These are phyloP conservation scores for Mytilinidion resinicola DNA, from an alignment of 495 filamentous ascomycete species.

Conservation along the genomic window DNA sequence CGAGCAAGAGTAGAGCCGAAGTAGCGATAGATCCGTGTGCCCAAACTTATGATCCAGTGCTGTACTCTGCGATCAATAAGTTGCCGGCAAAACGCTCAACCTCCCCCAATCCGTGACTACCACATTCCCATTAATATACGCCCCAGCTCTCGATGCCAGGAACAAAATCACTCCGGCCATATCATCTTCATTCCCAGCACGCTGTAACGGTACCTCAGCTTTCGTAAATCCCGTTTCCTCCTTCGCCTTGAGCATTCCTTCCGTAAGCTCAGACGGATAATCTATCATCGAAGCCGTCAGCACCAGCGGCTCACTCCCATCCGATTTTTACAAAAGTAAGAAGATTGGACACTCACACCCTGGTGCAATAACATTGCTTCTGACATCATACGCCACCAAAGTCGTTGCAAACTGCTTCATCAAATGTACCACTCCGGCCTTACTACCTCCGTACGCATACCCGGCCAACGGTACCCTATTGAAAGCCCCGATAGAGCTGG, in stretches of 20 bases:
- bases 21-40: no score
- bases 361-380: constrained; percentile 58
- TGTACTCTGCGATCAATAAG: constrained; percentile 24
- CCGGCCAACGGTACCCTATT: constrained; percentile 50
- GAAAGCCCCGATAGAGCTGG: constrained; percentile 55
- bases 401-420: constrained; percentile 54
- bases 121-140: constrained; percentile 37
- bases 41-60: no score
- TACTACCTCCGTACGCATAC: constrained; percentile 58
- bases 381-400: constrained; percentile 53
- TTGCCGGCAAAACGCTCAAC: constrained; percentile 26
- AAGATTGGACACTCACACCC: constrained; percentile 32
- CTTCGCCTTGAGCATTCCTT: constrained; percentile 18
- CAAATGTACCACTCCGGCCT: constrained; percentile 57
- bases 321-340: not conserved
- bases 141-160: constrained; percentile 30
- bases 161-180: constrained; percentile 37
- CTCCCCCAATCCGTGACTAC: constrained; percentile 37
- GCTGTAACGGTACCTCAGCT: constrained; percentile 30
- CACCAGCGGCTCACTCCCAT: not conserved
- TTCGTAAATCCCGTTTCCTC: constrained; percentile 18
- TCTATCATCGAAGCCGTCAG: not conserved
- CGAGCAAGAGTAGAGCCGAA: no score
- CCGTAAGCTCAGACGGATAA: constrained; percentile 32
- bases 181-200: constrained; percentile 34